Evolutionary conservation across 2,329 filamentous ascomycete species (phyloP).

Genomic region (Thelonectria blattea): DNA sequence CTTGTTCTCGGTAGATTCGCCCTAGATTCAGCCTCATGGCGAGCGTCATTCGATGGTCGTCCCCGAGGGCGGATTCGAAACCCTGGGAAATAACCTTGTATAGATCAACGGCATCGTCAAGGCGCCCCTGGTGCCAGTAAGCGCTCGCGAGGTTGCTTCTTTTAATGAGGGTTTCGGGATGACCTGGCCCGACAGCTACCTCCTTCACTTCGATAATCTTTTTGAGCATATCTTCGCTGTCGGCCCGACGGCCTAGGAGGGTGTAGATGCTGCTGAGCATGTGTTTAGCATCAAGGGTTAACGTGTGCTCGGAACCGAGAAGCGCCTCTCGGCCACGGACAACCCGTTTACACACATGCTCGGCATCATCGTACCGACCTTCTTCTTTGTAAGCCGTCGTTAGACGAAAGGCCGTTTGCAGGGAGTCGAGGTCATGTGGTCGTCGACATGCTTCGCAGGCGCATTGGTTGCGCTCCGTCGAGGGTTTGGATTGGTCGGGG

Average conservation of each 20-base stretch:
- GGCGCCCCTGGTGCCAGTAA: background rate
- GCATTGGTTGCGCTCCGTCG: background rate
- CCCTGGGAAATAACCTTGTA: background rate
- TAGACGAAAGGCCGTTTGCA: background rate
- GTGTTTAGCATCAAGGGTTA: background rate
- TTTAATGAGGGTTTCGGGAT: background rate
- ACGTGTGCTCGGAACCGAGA: background rate
- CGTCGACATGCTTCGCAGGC: background rate
- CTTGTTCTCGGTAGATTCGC: background rate
- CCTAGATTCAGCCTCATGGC: background rate
- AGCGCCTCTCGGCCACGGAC: background rate
- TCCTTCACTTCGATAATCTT: background rate
- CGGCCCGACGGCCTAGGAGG: background rate
- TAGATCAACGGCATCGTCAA: background rate
- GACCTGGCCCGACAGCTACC: background rate
- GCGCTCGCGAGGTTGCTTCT: background rate
- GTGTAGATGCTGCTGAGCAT: background rate
- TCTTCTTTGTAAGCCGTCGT: background rate
- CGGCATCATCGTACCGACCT: background rate
- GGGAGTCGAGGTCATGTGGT: background rate
- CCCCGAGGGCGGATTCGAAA: background rate
- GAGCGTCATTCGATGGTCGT: background rate
- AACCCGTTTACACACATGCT: background rate
- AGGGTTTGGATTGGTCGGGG: background rate
- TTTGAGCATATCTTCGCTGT: background rate